phyloP scores from a whole-genome alignment of 345 rosid species.

The Cardiospermum halicacabum region DNA sequence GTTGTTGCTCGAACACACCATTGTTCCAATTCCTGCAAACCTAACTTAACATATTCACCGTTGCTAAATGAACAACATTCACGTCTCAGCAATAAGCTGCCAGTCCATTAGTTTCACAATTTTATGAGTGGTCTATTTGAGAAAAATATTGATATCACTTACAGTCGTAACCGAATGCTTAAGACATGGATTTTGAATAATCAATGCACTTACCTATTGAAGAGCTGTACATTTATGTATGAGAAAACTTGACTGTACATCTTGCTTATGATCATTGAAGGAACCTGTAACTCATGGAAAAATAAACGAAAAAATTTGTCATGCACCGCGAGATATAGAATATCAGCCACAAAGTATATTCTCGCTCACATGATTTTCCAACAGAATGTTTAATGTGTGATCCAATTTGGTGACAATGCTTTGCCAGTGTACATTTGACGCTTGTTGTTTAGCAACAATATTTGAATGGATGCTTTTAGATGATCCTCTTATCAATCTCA shows the following conservation, averaged over 20 bases:
- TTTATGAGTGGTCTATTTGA: slow-evolving; percentile 2
- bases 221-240: slow-evolving; percentile 62
- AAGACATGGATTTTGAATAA: background rate
- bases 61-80: slow-evolving; percentile 75
- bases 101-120: slow-evolving; percentile 15
- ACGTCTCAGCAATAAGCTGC: slow-evolving; percentile 61
- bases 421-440: slow-evolving; percentile 60
- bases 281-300: slow-evolving; percentile 40
- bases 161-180: background rate
- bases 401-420: slow-evolving; percentile 49
- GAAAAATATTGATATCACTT: background rate
- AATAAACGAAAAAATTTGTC: slow-evolving; percentile 20
- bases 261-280: slow-evolving; percentile 45
- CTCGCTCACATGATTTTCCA: slow-evolving; percentile 45
- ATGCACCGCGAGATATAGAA: background rate
- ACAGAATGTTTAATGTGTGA: slow-evolving; percentile 36
- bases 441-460: slow-evolving; percentile 46
- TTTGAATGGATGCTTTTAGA: slow-evolving; percentile 38
- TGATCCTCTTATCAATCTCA: slow-evolving; percentile 36
- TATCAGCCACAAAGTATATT: slow-evolving; percentile 1
- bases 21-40: slow-evolving; percentile 56
- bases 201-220: slow-evolving; percentile 44
- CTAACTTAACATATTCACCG: slow-evolving; percentile 60
- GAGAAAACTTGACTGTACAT: slow-evolving; percentile 54
- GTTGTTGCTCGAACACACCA: slow-evolving; percentile 55